A percentile compares a stretch with the other conserved stretches of the same genome.
Evolutionary conservation across 192 early-diverging fungal genomes (phyloP).

Genomic region (Entomortierella chlamydospora): DNA sequence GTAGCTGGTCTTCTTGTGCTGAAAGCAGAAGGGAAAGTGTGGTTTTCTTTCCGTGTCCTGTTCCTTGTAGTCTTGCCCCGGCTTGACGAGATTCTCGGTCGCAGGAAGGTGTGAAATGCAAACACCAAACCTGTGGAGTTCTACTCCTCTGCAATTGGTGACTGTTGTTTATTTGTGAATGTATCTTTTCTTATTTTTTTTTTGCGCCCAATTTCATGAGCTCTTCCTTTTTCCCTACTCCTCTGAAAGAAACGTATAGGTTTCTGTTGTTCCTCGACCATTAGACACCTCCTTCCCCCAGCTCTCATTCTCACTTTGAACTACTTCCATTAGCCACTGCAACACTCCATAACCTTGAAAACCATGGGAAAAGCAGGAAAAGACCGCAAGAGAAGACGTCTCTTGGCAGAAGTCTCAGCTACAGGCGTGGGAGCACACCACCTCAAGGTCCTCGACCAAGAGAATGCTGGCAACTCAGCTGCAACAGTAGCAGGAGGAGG

Average conservation of each 20-base stretch:
- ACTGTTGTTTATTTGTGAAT: constrained; percentile 55
- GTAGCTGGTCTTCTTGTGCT: no score
- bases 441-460: constrained; percentile 22
- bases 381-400: constrained; percentile 65
- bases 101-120: background rate
- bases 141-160: no score
- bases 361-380: constrained; percentile 71
- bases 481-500: background rate
- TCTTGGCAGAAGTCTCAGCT: constrained; percentile 53
- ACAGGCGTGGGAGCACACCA: constrained; percentile 9
- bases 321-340: background rate
- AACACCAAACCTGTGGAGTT: no score
- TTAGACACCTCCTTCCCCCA: background rate
- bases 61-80: no score
- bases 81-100: background rate
- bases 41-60: no score
- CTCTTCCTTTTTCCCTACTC: constrained; percentile 15
- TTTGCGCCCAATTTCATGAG: background rate
- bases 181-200: constrained; percentile 9
- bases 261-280: background rate
- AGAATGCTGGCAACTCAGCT: constrained; percentile 6
- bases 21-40: no score
- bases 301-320: background rate
- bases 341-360: background rate
- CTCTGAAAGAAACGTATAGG: background rate